These are phyloP conservation scores for Ustilago cynodontis DNA, from an alignment of 1,284 basidiomycete genomes.

Conservation along the genomic window DNA sequence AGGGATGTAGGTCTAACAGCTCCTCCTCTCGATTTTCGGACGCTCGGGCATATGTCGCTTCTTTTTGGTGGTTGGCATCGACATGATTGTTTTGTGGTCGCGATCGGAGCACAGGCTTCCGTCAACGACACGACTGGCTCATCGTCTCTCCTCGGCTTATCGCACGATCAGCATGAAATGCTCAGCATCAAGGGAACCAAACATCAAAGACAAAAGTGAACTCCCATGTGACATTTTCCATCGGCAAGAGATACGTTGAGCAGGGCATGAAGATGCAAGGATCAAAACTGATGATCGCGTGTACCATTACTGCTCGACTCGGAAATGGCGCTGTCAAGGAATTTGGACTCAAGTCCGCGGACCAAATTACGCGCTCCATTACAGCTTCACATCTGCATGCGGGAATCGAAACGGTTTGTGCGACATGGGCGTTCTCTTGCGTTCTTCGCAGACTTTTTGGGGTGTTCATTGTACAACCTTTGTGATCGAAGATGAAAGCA, in stretches of 20 bases:
- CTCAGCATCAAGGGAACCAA: not conserved
- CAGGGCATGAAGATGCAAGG: not conserved
- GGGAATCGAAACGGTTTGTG: not conserved
- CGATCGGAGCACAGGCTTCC: constrained; percentile 30
- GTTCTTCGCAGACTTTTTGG: too few relatives aligned
- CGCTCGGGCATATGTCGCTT: constrained; percentile 7
- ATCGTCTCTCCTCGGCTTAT: not conserved
- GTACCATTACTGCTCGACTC: too few relatives aligned
- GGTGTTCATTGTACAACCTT: not conserved
- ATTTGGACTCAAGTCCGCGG: constrained; percentile 20
- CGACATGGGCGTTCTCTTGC: not conserved
- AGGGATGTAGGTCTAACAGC: not conserved
- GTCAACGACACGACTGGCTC: not conserved
- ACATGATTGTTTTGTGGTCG: not conserved
- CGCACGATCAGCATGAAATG: not conserved
- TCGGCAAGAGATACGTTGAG: constrained; percentile 5
- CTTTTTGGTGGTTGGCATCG: too few relatives aligned
- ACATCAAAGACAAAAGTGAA: too few relatives aligned
- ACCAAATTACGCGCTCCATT: not conserved
- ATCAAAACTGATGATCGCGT: not conserved
- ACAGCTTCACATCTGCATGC: constrained; percentile 2
- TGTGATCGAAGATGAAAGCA: too few relatives aligned
- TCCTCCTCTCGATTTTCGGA: not conserved
- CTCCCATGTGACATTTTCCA: too few relatives aligned
- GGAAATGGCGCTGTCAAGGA: too few relatives aligned